Conservation (phyloP, 2,329 filamentous ascomycete genomes). For the Penicillium concentricum region DNA sequence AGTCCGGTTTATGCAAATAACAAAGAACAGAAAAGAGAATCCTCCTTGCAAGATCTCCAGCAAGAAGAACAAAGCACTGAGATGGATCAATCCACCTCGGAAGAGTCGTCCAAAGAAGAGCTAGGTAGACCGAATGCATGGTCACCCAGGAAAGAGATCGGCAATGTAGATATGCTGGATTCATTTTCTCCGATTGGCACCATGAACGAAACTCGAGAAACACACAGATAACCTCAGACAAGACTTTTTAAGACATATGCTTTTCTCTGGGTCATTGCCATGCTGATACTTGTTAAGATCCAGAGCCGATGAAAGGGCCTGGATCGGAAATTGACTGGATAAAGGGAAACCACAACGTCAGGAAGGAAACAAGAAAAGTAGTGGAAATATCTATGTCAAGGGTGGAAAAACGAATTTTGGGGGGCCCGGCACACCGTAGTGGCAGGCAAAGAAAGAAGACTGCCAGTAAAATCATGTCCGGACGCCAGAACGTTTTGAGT, state of each 20-base stretch:
- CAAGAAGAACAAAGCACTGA: slow-evolving; percentile 5
- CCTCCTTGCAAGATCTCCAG: slow-evolving; percentile 8
- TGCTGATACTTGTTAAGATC: slow-evolving; percentile 33
- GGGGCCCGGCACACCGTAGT: slow-evolving; percentile 29
- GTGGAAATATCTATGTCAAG: slow-evolving; percentile 35
- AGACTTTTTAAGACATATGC: slow-evolving; percentile 20
- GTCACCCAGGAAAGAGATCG: background rate
- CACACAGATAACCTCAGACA: slow-evolving; percentile 14
- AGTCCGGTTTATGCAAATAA: slow-evolving; percentile 19
- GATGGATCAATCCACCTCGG: slow-evolving; percentile 7
- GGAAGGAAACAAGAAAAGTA: slow-evolving; percentile 20
- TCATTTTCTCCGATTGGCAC: background rate
- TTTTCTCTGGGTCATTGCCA: slow-evolving; percentile 24
- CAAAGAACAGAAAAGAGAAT: background rate
- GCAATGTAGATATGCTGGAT: slow-evolving; percentile 3
- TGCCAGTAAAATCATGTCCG: slow-evolving; percentile 36
- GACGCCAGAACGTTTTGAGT: slow-evolving; percentile 38
- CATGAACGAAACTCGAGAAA: background rate
- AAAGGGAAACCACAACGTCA: slow-evolving; percentile 9
- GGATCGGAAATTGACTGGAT: slow-evolving; percentile 21
- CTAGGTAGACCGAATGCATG: background rate
- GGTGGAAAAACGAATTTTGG: slow-evolving; percentile 24
- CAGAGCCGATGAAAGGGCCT: slow-evolving; percentile 8
- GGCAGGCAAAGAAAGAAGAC: slow-evolving; percentile 31
- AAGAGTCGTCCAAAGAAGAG: background rate